Base-by-base conservation (phyloP, 1,284 basidiomycete species). In the Apiotrichum laibachii region DNA sequence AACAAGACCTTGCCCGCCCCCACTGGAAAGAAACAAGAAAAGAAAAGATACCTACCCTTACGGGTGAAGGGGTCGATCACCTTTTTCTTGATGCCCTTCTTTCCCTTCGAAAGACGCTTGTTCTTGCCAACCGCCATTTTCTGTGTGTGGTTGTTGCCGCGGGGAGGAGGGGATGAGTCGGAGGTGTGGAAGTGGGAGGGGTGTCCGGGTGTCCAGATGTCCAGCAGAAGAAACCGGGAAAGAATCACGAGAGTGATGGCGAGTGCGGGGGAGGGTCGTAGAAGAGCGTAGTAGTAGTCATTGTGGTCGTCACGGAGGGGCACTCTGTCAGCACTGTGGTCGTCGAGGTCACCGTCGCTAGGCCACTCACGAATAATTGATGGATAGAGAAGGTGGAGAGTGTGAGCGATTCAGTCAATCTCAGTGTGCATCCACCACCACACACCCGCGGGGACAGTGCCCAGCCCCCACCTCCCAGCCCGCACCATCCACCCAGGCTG, bases 41-140 rank as follows among this genome's bases (percentile, higher is more conserved):
- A 6, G 2, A 8, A 31, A 31, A 31, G 12, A 18, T 44, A 68
- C 80, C 58, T 56, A 81, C 92, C 95, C 85, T 99, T 99, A 83
- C 95, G 89, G 72, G 95, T 88, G 90, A 99, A 98, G 71, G 96
- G 93, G 86, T 99, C 96, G 71, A 99, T 93, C 80, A 95, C 92
- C 87, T 95, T 95, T 85, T 97, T 96, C 85, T 97, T 96, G 84
- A 96, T 88, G 80, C 94, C 93, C 85, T 98, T 98, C 87, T 98
- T 98, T 77, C 95, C 94, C 85, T 99, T 99, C 59, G 92, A 95
- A 75, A 98, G 88, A 81, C 95, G 89, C 85, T 99, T 99, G 85
- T 98, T 98, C 90, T 94, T 93, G 78, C 91, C 91, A 82, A 94
- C 89, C 79, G 92, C 91, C 91, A 93, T 93, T 63, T 63, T 60